These are phyloP conservation scores for Calonectria henricotiae DNA, from an alignment of 2,329 filamentous ascomycete genomes.

Conservation along the genomic window DNA sequence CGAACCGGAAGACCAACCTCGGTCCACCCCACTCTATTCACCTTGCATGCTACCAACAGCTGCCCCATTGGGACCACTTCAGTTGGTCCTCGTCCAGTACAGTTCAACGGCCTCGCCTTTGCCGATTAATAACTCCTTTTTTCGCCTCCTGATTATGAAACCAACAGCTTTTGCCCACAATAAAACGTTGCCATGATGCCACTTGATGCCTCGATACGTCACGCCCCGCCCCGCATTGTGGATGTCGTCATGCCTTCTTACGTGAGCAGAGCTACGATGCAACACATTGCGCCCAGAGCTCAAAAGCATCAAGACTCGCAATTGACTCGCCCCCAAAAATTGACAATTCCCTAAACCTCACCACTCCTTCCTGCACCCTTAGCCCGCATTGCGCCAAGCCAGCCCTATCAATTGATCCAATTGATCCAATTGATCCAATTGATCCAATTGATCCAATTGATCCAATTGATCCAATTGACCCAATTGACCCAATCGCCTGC, in stretches of 20 bases:
- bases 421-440: too few relatives aligned
- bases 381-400: neutral
- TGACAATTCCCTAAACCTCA: conserved; percentile 4
- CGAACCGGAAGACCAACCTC: conserved; percentile 17
- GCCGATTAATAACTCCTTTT: conserved; percentile 16
- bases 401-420: neutral
- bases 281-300: conserved; percentile 13
- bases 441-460: too few relatives aligned
- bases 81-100: conserved; percentile 6
- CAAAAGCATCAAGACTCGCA: conserved; percentile 23
- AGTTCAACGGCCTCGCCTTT: neutral
- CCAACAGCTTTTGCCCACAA: conserved; percentile 8
- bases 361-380: neutral
- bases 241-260: conserved; percentile 42
- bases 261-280: conserved; percentile 34
- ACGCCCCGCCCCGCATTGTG: conserved; percentile 37
- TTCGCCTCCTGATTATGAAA: conserved; percentile 19
- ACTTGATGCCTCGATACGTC: conserved; percentile 26
- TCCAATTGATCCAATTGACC: too few relatives aligned
- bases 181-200: conserved; percentile 25
- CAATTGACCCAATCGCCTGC: too few relatives aligned
- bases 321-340: neutral
- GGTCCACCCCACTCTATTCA: neutral
- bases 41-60: neutral
- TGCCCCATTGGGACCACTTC: conserved; percentile 10